Base-by-base conservation (phyloP, 768 basidiomycete genomes). In the Mycena metata region DNA sequence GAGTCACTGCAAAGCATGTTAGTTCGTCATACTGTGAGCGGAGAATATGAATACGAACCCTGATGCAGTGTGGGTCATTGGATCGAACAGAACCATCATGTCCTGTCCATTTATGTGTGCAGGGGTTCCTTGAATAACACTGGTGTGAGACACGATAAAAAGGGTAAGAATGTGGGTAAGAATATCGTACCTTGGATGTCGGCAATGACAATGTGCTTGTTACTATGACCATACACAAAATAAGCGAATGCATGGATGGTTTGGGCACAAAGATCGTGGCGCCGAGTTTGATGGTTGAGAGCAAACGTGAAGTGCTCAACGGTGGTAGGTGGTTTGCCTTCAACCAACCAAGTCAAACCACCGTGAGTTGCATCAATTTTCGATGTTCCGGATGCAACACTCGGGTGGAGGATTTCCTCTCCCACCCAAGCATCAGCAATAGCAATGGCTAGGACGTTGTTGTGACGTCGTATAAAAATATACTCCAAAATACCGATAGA, bases 181-280 rank as follows among this genome's bases (percentile, higher is more conserved):
- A n/a, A n/a, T n/a, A n/a, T n/a, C n/a, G n/a, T 61, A 71, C 70
- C 68, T 60, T 72, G 68, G 39, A 72, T 46, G 33, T 72, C 70
- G 1, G 70, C 70, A 23, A 72, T 26, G 23, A 69, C 49, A 15
- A 67, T 13, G 19, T 21, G 33, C 26, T 35, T 39, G 21, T 70
- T 60, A 42, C 59, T 70, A 23, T 54, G 19, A 1, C 58, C 54
- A 36, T 42, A 71, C 17, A 68, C 66, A 55, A 67, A 71, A 47
- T 71, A 66, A 10, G 66, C 69, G 42, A 71, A 71, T 12, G 67
- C 67, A 26, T 58, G 59, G 13, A 71, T 56, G 23, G 70, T 71
- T 3, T 36, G 23, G 13, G 46, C 33, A 7, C 60, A 43, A 1
- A 69, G 50, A 35, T 69, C 67, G 9, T 43, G 24, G 2, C 30